phyloP scores from a whole-genome alignment of 1,284 basidiomycete genomes.

The Porphyrellus sp. region DNA sequence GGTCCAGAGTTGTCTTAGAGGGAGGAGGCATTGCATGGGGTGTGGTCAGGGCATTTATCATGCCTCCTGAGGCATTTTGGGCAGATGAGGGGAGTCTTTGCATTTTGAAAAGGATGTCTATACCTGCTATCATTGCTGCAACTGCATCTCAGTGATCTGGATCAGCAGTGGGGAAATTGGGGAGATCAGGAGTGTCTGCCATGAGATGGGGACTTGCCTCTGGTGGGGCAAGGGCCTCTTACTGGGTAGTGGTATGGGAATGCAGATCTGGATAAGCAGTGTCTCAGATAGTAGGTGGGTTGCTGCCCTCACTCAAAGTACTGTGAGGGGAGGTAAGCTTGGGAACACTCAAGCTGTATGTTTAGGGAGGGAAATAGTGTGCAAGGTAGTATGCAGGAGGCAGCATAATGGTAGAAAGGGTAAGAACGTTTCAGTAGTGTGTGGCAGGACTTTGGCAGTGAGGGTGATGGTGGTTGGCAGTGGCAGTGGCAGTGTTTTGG shows the following conservation, averaged over 20 bases:
- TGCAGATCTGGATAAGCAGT: neutral
- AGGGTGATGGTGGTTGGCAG: no score
- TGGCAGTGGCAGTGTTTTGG: no score
- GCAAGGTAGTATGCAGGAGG: no score
- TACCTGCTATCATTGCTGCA: neutral
- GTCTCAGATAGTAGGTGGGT: neutral
- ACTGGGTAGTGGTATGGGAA: neutral
- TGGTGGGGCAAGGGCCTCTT: neutral
- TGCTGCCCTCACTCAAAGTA: neutral
- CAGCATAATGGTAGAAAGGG: no score
- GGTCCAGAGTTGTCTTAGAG: constrained; percentile 3
- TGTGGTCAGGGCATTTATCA: neutral
- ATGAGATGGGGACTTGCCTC: neutral
- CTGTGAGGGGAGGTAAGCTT: neutral
- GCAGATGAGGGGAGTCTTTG: neutral
- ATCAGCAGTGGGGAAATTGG: neutral
- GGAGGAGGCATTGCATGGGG: neutral
- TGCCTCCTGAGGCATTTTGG: constrained; percentile 2
- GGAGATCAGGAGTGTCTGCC: neutral
- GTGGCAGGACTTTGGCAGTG: no score
- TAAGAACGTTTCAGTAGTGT: no score
- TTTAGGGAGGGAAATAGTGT: no score
- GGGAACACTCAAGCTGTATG: neutral
- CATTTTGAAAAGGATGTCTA: neutral
- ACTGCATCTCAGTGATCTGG: neutral